Base-by-base conservation (phyloP, 176 grass and related monocot species). In the Ensete ventricosum region DNA sequence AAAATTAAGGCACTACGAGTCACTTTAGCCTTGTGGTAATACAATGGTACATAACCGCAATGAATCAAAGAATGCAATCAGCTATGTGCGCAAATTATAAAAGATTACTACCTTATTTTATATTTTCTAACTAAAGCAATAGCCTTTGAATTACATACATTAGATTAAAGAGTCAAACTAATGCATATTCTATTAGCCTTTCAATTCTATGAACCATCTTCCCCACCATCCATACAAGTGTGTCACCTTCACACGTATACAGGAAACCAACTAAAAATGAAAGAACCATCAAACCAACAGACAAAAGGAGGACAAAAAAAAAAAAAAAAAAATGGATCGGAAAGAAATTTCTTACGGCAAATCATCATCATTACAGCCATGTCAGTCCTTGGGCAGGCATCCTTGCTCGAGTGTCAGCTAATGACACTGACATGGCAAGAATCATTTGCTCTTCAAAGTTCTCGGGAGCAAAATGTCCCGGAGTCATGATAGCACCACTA, bases 361-460 rank as follows among this genome's bases (percentile, higher is more conserved):
- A 84, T 79, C 75, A 92, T 21, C 17, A 58, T 9, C 50, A 75
- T 80, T 84, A 96, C 85, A 89, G 75, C 93, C 89, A 96, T 60
- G 85, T 79, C 78, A 96, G 54, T 76, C 89, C 89, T 73, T 80
- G 83, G 50, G 87, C 22, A 14, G 86, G 79, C 34, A 79, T 87
- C 80, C 90, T 84, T 62, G 86, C 89, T 77, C 87, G 89, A 77
- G 83, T 79, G 26, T 96, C 93, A 58, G 89, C 83, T 53, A 92
- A 82, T 17, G 93, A 96, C 67, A 90, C 67, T 14, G 93, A 83
- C 90, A 94, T 99, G 64, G 95, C 80, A 64, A 91, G 55, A 90
- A 99, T 99, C 95, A 99, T 99, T 78, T 99, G 95, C 79, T 99
- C 95, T 69, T 99, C 95, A 11, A 99, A 85, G 75, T 84, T 90